These are phyloP conservation scores for Gossypium ekmanianum DNA, from an alignment of 345 rosid species.

Conservation along the genomic window DNA sequence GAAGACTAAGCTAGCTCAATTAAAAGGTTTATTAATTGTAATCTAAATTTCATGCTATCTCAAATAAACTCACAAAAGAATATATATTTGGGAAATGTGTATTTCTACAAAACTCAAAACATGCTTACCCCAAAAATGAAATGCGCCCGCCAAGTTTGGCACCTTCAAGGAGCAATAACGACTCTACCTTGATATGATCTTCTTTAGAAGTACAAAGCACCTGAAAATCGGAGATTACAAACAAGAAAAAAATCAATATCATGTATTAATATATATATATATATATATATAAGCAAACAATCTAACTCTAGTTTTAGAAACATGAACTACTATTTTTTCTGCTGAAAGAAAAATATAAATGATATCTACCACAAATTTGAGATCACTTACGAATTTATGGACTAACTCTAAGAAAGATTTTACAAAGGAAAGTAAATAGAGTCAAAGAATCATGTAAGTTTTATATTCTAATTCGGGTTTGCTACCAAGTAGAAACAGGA, in stretches of 20 bases:
- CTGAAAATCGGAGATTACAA: slow-evolving; percentile 35
- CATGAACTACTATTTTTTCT: not conserved
- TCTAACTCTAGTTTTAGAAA: not conserved
- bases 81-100: not conserved
- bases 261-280: not conserved
- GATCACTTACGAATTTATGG: not conserved
- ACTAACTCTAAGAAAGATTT: not conserved
- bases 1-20: not conserved
- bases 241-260: not conserved
- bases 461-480: not conserved
- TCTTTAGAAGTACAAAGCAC: slow-evolving; percentile 87
- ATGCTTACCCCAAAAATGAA: slow-evolving; percentile 69
- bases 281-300: not conserved
- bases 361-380: not conserved
- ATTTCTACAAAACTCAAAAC: not conserved
- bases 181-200: slow-evolving; percentile 74
- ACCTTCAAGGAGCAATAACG: slow-evolving; percentile 80
- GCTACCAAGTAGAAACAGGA: not conserved
- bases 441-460: not conserved
- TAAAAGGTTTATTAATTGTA: not conserved
- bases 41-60: not conserved
- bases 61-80: not conserved
- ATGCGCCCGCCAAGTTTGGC: slow-evolving; percentile 69
- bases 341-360: not conserved
- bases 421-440: not conserved